phyloP scores from a whole-genome alignment of 106 monocot genomes.

The Dendrobium chrysotoxum region DNA sequence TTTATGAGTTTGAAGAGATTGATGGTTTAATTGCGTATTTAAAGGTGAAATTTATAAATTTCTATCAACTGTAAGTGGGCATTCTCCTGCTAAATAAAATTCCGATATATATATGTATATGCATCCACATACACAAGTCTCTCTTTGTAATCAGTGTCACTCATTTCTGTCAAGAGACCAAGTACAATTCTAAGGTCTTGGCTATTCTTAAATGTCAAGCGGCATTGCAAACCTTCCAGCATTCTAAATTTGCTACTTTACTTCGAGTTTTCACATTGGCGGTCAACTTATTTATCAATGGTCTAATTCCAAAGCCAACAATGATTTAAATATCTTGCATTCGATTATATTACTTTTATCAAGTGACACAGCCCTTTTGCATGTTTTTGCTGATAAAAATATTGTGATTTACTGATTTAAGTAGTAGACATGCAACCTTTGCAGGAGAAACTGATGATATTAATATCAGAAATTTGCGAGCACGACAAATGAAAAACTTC shows the following conservation, averaged over 20 bases:
- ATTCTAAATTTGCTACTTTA: background rate
- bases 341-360: background rate
- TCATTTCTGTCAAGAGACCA: background rate
- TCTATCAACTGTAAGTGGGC: background rate
- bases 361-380: background rate
- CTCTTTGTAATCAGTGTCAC: background rate
- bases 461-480: slow-evolving; percentile 47
- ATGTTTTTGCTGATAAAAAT: background rate
- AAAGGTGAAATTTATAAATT: background rate
- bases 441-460: slow-evolving; percentile 78
- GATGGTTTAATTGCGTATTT: background rate
- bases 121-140: background rate
- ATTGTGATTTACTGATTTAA: slow-evolving; percentile 5
- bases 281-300: background rate
- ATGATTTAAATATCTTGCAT: background rate
- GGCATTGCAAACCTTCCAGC: background rate
- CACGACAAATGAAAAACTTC: slow-evolving; percentile 97
- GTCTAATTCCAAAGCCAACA: background rate
- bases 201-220: background rate
- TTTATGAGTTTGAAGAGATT: background rate
- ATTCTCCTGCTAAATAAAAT: background rate
- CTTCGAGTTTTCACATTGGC: background rate
- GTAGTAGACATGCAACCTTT: slow-evolving; percentile 2
- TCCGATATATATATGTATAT: background rate
- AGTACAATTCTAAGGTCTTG: background rate